A percentile compares a stretch with the other conserved stretches of the same genome.
These are phyloP conservation scores for Colletotrichum sp. DNA, from an alignment of 2,329 filamentous ascomycete species.

Conservation along the genomic window DNA sequence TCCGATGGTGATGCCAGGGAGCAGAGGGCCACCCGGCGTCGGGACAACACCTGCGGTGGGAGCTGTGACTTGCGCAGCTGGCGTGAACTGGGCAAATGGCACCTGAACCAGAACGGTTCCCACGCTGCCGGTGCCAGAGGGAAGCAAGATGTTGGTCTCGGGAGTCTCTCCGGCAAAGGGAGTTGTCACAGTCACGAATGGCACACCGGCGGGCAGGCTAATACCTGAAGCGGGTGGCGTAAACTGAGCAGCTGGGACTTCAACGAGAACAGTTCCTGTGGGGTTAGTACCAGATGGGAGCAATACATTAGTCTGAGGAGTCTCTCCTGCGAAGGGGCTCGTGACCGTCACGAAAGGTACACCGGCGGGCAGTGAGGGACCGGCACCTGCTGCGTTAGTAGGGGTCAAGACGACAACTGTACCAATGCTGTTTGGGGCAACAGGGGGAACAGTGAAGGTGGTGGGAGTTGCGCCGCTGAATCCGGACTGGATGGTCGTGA, in stretches of 20 bases:
- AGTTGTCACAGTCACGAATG: neutral
- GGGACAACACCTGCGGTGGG: neutral
- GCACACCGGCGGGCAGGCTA: neutral
- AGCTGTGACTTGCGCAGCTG: neutral
- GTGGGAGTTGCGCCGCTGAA: conserved; percentile 1
- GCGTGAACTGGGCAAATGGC: conserved; percentile 1
- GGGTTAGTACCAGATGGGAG: conserved; percentile 4
- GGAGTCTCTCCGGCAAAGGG: neutral
- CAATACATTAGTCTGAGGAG: neutral
- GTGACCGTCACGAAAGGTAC: conserved; percentile 4
- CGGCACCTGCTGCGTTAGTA: conserved; percentile 4
- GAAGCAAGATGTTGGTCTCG: neutral
- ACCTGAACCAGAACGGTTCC: conserved; percentile 10
- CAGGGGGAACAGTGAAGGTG: conserved; percentile 12
- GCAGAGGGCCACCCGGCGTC: neutral
- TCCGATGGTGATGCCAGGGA: neutral
- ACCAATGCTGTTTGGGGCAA: neutral
- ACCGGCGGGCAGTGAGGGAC: neutral
- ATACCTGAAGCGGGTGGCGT: neutral
- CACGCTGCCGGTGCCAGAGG: neutral
- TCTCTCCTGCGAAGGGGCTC: neutral
- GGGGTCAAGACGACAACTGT: conserved; percentile 14
- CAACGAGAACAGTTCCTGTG: neutral
- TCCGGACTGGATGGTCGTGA: conserved; percentile 11
- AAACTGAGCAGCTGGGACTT: neutral